Percentiles rank a stretch among this genome's conserved stretches.
These are phyloP conservation scores for Colletotrichum sp. DNA, from an alignment of 2,329 filamentous ascomycete genomes.

Conservation along the genomic window DNA sequence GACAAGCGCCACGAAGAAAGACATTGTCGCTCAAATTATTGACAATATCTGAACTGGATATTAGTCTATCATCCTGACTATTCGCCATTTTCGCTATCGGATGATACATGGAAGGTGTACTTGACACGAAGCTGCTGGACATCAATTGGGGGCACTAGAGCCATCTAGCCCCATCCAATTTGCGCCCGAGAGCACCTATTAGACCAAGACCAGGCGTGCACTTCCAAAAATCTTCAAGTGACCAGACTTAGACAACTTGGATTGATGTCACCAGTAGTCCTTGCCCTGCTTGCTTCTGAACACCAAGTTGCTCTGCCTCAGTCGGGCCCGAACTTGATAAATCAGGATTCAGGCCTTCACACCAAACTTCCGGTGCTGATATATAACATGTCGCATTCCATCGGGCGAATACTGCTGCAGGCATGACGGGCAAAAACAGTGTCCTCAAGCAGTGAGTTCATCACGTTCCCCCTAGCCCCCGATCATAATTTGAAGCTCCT, in stretches of 20 bases:
- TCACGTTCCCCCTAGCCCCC: too few relatives aligned
- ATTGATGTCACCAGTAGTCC: fast-evolving
- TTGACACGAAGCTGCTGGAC: fast-evolving
- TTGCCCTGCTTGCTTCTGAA: not conserved
- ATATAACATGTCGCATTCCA: too few relatives aligned
- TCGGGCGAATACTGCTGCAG: too few relatives aligned
- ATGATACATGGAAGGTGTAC: not conserved
- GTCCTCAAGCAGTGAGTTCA: too few relatives aligned
- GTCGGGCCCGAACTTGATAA: not conserved
- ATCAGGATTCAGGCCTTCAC: too few relatives aligned
- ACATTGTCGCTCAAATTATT: fast-evolving
- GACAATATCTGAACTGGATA: fast-evolving
- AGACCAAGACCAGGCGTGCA: too few relatives aligned
- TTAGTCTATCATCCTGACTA: fast-evolving
- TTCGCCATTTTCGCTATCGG: fast-evolving
- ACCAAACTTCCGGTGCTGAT: fast-evolving
- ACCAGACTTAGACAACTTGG: fast-evolving
- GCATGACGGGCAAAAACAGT: too few relatives aligned
- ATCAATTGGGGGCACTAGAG: not conserved
- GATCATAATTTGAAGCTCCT: too few relatives aligned
- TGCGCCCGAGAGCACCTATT: not conserved
- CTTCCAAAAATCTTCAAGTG: fast-evolving
- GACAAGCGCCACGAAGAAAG: not conserved
- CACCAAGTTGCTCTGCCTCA: not conserved
- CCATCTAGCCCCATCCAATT: fast-evolving